Evolutionary conservation across 495 filamentous ascomycete genomes (phyloP).

Genomic region (Pseudomonodictys pantanalensis): DNA sequence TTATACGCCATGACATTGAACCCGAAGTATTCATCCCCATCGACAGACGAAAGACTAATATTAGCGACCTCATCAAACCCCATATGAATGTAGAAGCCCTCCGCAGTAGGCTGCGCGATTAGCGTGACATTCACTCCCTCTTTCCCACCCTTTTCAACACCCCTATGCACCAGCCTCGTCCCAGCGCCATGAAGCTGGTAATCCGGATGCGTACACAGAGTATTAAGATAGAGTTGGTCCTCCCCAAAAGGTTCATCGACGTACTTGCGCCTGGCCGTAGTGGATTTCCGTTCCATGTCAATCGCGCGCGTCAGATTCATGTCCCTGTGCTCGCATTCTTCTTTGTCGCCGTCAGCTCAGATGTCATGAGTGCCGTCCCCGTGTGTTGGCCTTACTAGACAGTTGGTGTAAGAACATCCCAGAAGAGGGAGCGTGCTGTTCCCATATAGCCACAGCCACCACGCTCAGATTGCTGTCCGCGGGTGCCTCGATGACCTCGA

Average conservation of each 20-base stretch:
- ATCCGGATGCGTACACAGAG: neutral
- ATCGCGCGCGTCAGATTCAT: neutral
- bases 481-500: neutral
- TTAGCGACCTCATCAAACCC: no score
- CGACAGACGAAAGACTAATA: no score
- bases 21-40: no score
- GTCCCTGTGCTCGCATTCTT: neutral
- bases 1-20: no score
- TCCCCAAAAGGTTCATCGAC: neutral
- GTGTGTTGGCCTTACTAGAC: slow-evolving; percentile 1
- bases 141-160: neutral
- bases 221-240: neutral
- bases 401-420: neutral
- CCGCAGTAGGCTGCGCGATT: slow-evolving; percentile 3
- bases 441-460: neutral
- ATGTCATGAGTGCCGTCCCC: no score
- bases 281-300: neutral
- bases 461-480: neutral
- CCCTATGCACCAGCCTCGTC: neutral
- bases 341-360: no score
- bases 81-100: neutral
- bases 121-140: slow-evolving; percentile 1
- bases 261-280: neutral
- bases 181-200: neutral
- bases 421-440: neutral